Base-by-base conservation (phyloP, 352 stramenopile genomes). In the Globisporangium nunn region DNA sequence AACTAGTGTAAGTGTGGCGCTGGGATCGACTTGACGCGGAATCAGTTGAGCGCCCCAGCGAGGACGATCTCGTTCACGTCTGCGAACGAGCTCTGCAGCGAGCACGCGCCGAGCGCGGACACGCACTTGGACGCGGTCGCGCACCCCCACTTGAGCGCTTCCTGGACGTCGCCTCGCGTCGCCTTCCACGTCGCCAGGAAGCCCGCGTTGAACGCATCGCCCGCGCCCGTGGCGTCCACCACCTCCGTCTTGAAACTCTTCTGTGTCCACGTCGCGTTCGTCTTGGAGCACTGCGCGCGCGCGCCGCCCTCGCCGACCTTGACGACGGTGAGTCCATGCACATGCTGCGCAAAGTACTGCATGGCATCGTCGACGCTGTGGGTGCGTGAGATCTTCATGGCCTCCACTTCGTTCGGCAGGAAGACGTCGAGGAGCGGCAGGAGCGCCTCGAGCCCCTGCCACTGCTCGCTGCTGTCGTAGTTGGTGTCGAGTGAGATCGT, bases 181-280 rank as follows among this genome's bases (percentile, higher is more conserved):
- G 66, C 63, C 50, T 87, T 88, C 83, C 83, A 93, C 39, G 71
- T 75, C 23, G 58, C 61, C 4, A 95, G 62, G 58, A 94, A 94
- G 0, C 81, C 82, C 12, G 85, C 77, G 63, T 95, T 91, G 63
- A 95, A 95, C n/a, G 82, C 87, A 53, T 95, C 85, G 5, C 85
- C 85, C 6, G 85, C 85, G 15, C 85, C 85, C 30, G 85, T 93
- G 40, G 85, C 81, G 53, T 95, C 85, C 40, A 92, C 74, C n/a
- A 93, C 74, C 8, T 64, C 10, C 1, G 72, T 72, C 37, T 70
- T 60, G 59, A 82, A 90, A 49, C 70, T 83, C n/a, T 55, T 45
- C 52, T 88, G 75, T 14, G 65, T 56, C 64, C 67, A 91, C 18
- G 61, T 48, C 6, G 59, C 50, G 18, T 76, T 66, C 4, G 66